Evolutionary conservation across 1,284 basidiomycete genomes (phyloP), one percentile per base, ranked within the genome.

Genomic region (Spongispora temasekensis): DNA sequence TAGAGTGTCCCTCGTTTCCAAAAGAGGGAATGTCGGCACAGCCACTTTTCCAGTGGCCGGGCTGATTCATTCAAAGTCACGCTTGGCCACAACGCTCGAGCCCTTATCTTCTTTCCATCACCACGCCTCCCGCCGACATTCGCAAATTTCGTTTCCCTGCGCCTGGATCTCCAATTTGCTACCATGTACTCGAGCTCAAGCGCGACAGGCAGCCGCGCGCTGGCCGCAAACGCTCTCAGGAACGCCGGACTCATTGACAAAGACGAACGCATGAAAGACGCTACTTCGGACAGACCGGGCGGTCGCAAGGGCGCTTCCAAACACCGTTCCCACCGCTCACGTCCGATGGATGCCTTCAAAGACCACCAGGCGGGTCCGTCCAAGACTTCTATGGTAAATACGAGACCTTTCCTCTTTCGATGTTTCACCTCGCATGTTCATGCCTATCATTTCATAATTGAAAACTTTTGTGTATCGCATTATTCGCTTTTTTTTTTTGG

Each of bases 211-310:
- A 77, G 82, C 58, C 82, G 86, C 65, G 72, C 80, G 35, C 75
- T 91, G 30, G 87, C 84, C 30, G 67, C 80, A 58, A 85, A 75
- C 59, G 85, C 88, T 28, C 77, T 91, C 28, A 85, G 86, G 62
- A 83, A 76, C 55, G 89, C 87, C 2, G 90, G 90, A 48, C 85
- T 91, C 68, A 86, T 88, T 63, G 89, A 91, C 78, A 78, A 83
- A 60, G 89, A 91, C 71, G 78, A 84, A 58, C 82, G 78, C 67
- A 91, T 91, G 89, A 83, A 83, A 61, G 89, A 91, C 67, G 76
- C 78, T 35, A 79, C 81, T 17, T 44, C 57, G 10, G 86, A 89
- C 75, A 86, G 79, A 65, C 87, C 86, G 4, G 87, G 86, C 56
- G 88, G 88, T 19, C 82, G 88, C 65, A 91, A 91, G 72, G 84